Evolutionary conservation across 2,329 filamentous ascomycete species (phyloP), one percentile per base, ranked within the genome.

Genomic region (Neoscytalidium dimidiatum): DNA sequence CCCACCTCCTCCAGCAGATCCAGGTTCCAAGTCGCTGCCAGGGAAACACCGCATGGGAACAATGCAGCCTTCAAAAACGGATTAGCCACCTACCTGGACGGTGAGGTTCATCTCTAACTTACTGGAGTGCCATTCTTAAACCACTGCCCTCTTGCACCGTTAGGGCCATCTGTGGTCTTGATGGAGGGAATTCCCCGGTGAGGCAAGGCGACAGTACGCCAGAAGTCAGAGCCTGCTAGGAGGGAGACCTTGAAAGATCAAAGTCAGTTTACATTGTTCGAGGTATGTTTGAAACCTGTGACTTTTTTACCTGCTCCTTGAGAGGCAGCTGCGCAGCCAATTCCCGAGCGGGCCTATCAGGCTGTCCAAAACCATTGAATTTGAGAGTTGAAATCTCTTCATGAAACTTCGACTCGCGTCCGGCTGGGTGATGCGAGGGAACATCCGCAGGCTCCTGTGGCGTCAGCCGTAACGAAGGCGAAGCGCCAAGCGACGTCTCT

Each of bases 1-100:
- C 91, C 92, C 46, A 92, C 85, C 68, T 91, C 79, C 66, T 88
- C 83, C 28, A 94, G 83, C 41, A 94, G 80, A 5, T 88, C 83
- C 53, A 86, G 84, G 72, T 94, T 91, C 90, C 90, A 95, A 35
- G 91, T 92, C 46, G 91, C 89, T 7, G 90, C 91, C 49, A 94
- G 84, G 0, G 90, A 92, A 64, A 92, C 88, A 64, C 90, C 91
- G 69, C 91, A 94, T 7, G 92, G 92, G 68, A 94, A 91, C 52
- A 92, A 84, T 19, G 91, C 91, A 43, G 91, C 90, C 56, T 60
- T n/a, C 23, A n/a, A 19, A 2, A 3, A 3, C 8, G 28, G n/a
- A n/a, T 60, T 13, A 60, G 56, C n/a, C 9, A 19, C 13, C 29
- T 28, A 14, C 43, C 74, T 44, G 73, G 44, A 35, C n/a, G n/a